Evolutionary conservation across 768 basidiomycete species (phyloP), one percentile per base, ranked within the genome.

Genomic region (Lactarius trivialis): DNA sequence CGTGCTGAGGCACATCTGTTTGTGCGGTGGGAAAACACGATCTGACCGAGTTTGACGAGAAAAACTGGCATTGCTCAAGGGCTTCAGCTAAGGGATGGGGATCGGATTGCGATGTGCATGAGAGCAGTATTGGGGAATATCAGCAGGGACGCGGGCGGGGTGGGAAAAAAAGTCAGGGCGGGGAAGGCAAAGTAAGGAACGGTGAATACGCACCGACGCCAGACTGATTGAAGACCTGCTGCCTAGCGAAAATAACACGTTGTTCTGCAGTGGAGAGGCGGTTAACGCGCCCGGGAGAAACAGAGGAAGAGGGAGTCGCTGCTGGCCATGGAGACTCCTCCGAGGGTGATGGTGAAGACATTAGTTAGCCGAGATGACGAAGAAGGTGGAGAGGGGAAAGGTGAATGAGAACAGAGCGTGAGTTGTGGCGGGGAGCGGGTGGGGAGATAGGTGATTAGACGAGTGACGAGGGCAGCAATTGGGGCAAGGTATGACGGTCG

Each of bases 21-120:
- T 79, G 74, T 8, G 73, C 54, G 0, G 76, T 77, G 11, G 93
- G 93, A 70, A 80, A 93, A 72, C 93, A 95, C 8, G 91, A 89
- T 48, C 85, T 79, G 63, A 91, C 77, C 53, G 82, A 73, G 76
- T 94, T 94, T 64, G 84, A 84, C 26, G 85, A 83, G 62, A 73
- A 70, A 52, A 81, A 32, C 70, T 86, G 68, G 69, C 89, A 91
- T 60, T 77, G 53, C 7, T 37, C 48, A 68, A 75, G 69, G 8
- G 88, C 88, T 21, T 61, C 57, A 1, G 53, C 73, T 78, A 54
- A 53, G 51, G 19, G 28, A 62, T 60, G 63, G 17, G 65, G 52
- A 56, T 57, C 58, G 33, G 53, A 45, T 49, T 51, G 59, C 17
- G 52, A 34, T 30, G 55, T 8, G 28, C 48, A 60, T 41, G 41